Conservation (phyloP, 1,139 yeast species). For the Cylindricascospora bacillispora region DNA sequence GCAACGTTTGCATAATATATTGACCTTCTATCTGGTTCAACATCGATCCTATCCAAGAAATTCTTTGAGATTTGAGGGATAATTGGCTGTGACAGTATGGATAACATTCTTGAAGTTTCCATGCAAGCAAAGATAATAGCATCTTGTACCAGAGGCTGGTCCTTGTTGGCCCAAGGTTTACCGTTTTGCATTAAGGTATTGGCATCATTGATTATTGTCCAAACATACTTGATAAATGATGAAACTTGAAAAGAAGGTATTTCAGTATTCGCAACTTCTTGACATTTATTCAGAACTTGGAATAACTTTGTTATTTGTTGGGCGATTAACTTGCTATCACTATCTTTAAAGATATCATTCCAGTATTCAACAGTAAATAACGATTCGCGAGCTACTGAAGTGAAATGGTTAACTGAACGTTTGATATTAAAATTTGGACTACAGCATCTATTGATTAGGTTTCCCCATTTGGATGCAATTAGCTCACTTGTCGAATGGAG, state of each 20-base stretch:
- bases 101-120: slow-evolving; percentile 56
- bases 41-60: slow-evolving; percentile 55
- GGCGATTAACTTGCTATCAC: not conserved
- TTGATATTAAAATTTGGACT: slow-evolving; percentile 53
- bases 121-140: slow-evolving; percentile 49
- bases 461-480: slow-evolving; percentile 74
- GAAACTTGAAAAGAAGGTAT: slow-evolving; percentile 42
- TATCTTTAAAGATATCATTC: slow-evolving; percentile 1
- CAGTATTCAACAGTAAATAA: too few species aligned
- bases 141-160: slow-evolving; percentile 29
- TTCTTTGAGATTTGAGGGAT: slow-evolving; percentile 50
- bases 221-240: slow-evolving; percentile 48
- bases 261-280: slow-evolving; percentile 30
- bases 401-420: slow-evolving; percentile 27
- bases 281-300: slow-evolving; percentile 23
- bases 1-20: slow-evolving; percentile 32
- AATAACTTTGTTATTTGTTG: slow-evolving; percentile 11
- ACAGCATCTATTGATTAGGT: slow-evolving; percentile 60
- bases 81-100: slow-evolving; percentile 58
- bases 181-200: slow-evolving; percentile 49
- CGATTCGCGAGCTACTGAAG: slow-evolving; percentile 1
- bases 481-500: slow-evolving; percentile 47
- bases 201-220: slow-evolving; percentile 47
- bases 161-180: slow-evolving; percentile 45
- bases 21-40: slow-evolving; percentile 32